Conservation (phyloP, 2,329 filamentous ascomycete species). For the Monilinia vaccinii-corymbosi region DNA sequence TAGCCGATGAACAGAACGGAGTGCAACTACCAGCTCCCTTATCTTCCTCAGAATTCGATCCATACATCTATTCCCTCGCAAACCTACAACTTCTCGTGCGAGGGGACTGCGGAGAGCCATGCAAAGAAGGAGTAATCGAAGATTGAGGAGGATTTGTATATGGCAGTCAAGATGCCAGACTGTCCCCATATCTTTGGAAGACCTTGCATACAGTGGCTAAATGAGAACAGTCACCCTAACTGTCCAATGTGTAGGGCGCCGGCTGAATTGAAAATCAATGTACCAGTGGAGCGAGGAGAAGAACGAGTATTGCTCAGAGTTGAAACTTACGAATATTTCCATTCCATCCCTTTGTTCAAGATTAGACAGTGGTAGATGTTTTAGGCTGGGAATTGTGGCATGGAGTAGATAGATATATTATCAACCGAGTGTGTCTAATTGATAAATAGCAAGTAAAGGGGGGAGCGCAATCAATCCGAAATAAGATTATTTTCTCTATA, state of each 20-base stretch:
- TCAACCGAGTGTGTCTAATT: background rate
- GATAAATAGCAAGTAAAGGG: background rate
- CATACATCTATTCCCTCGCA: background rate
- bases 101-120: background rate
- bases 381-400: background rate
- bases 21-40: rapidly evolving
- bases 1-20: background rate
- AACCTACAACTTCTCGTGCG: too few species aligned
- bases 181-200: background rate
- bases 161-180: background rate
- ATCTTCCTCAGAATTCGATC: rapidly evolving
- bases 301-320: background rate
- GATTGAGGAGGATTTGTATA: background rate
- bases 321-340: background rate
- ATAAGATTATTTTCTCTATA: background rate
- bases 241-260: background rate
- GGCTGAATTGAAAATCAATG: background rate
- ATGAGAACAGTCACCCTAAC: background rate
- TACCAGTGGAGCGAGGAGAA: background rate
- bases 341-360: background rate
- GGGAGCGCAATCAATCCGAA: background rate
- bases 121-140: background rate
- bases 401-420: background rate
- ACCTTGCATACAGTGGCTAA: background rate
- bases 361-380: rapidly evolving